phyloP scores from a whole-genome alignment of 2,329 filamentous ascomycete species.

The Phialemoniopsis sp. region DNA sequence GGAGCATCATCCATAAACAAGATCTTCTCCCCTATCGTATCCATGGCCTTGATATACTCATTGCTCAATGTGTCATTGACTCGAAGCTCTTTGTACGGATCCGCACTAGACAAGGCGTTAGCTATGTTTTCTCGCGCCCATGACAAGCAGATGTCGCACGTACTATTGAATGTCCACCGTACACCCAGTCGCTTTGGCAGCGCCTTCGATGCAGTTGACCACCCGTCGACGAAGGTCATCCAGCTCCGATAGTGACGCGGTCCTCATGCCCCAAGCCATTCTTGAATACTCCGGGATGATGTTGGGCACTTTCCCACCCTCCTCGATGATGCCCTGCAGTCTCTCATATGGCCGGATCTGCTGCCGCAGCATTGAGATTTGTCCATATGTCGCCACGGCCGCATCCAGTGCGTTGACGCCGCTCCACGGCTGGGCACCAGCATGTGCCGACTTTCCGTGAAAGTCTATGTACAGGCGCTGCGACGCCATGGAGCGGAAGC shows the following conservation, averaged over 20 bases:
- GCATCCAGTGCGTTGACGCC: constrained; percentile 58
- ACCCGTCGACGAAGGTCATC: constrained; percentile 35
- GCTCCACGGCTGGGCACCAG: constrained; percentile 49
- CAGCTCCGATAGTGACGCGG: constrained; percentile 35
- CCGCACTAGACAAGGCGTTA: too few relatives aligned
- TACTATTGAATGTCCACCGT: constrained; percentile 37
- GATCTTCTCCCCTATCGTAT: too few relatives aligned
- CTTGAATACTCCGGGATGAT: constrained; percentile 49
- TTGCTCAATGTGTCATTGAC: too few relatives aligned
- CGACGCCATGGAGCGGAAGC: neutral
- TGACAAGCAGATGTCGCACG: constrained; percentile 32
- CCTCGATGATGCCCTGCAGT: constrained; percentile 45
- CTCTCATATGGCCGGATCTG: constrained; percentile 48
- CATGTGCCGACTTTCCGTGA: constrained; percentile 25
- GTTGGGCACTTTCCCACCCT: constrained; percentile 50
- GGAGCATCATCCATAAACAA: constrained; percentile 38
- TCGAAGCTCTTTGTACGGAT: too few relatives aligned
- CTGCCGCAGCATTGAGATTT: constrained; percentile 48
- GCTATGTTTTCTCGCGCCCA: too few relatives aligned
- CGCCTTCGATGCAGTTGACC: constrained; percentile 33
- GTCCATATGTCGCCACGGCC: constrained; percentile 42
- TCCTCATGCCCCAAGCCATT: constrained; percentile 38
- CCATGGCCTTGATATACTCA: too few relatives aligned
- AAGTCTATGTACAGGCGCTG: constrained; percentile 12
- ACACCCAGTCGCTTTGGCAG: constrained; percentile 39